A percentile compares a stretch with the other conserved stretches of the same genome.
These are phyloP conservation scores for Cucumis cinereus DNA, from an alignment of 306 rosid genomes.

Conservation along the genomic window DNA sequence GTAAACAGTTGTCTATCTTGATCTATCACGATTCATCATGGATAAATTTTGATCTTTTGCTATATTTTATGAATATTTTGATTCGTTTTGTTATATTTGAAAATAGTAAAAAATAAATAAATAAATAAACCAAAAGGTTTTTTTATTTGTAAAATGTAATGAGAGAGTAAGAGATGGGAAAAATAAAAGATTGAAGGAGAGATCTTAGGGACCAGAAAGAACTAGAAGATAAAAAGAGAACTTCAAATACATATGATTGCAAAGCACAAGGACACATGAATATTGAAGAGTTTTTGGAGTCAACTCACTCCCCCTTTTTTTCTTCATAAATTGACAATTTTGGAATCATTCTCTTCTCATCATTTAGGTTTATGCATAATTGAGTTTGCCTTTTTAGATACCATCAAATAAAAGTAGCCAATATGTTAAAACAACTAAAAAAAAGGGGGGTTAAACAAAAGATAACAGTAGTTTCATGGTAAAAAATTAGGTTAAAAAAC, in stretches of 20 bases:
- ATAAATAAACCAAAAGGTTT: too few species aligned
- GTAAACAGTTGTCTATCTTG: too few species aligned
- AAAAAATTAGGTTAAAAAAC: too few species aligned
- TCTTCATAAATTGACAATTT: not conserved
- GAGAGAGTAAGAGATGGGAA: too few species aligned
- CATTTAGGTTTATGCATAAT: not conserved
- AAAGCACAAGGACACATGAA: not conserved
- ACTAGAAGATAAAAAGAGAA: not conserved
- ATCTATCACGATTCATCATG: too few species aligned
- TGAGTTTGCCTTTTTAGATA: constrained; percentile 1
- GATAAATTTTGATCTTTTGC: too few species aligned
- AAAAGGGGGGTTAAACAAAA: too few species aligned
- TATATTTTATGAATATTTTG: too few species aligned
- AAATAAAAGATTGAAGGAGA: not conserved
- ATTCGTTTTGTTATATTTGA: too few species aligned
- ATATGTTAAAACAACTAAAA: not conserved
- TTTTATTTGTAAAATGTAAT: too few species aligned
- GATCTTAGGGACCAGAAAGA: not conserved
- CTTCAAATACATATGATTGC: constrained; percentile 4
- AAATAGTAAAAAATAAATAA: too few species aligned
- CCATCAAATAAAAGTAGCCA: not conserved
- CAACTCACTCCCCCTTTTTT: not conserved
- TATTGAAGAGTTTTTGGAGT: not conserved
- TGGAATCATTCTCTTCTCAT: not conserved
- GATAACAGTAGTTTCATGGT: too few species aligned